Evolutionary conservation across 495 filamentous ascomycete species (phyloP), one percentile per base, ranked within the genome.

Genomic region (Neurospora intermedia): DNA sequence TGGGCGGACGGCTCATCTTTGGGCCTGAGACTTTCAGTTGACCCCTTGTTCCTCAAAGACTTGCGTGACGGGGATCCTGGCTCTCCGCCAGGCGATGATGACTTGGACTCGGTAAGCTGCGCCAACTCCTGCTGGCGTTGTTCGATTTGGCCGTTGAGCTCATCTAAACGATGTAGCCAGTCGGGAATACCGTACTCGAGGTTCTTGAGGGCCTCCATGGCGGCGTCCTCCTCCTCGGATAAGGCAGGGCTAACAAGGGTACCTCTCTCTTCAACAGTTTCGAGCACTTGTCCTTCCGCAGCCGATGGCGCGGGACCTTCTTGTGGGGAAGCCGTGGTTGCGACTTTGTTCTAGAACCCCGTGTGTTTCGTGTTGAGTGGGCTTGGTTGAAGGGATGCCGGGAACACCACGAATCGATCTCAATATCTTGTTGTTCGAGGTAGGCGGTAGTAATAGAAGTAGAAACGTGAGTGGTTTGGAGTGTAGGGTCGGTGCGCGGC

Each of bases 81-180:
- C 10, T 77, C 54, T 13, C 72, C 46, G 13, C 69, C 76, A 71
- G 77, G 72, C 11, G 78, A 75, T 38, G 74, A 75, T 39, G 78
- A 73, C 45, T 70, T 71, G 40, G 77, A 76, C 43, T 83, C 83
- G 39, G 85, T 81, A 39, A 87, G 77, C 66, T 81, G 77, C 31
- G 87, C 83, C 74, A 93, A 89, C 80, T 93, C 91, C 48, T 86
- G 80, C 79, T 93, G 90, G 80, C 90, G 91, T 73, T 86, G 84
- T 43, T 89, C 86, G 43, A 94, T 90, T 76, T 93, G 88, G 54
- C 84, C 80, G 74, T 87, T 89, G 39, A 94, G 86, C 18, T 92
- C 89, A 59, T 93, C 90, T 69, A 94, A 83, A 59, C 86, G 87
- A 74, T 80, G 82, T 59, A 89, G 85, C 92, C 92, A 94, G 73